Evolutionary conservation across 805 yeast genomes (phyloP), one percentile per base, ranked within the genome.

Genomic region (Yamadazyma olivae): DNA sequence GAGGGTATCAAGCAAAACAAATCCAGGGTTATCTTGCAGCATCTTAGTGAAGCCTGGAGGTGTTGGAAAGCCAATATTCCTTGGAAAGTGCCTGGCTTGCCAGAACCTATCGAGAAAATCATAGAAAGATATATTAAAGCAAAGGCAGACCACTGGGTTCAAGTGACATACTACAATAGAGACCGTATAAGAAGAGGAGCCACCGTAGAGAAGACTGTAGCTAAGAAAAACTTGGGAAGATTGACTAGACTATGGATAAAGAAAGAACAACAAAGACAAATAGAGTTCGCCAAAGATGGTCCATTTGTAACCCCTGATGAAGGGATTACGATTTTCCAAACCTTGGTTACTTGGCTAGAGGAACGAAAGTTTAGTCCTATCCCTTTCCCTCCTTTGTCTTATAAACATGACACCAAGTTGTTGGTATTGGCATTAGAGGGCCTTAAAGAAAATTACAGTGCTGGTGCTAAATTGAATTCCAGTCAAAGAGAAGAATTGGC

Each of bases 11-110:
- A 86, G 50, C 93, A 87, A 51, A 84, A 77, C 45, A 90, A 88
- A 55, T 79, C 96, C 1, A 83, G 84, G 50, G 80, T 95, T 0
- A 83, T 93, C 35, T 60, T 93, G 32, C 98, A 93, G 51, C 99
- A 93, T 59, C 69, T 93, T 39, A 85, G 95, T 54, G 99, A 93
- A 58, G 99, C 99, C 0, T 93, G 99, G 99, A 70, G 99, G 56
- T 93, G 98, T 57, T 93, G 99, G 99, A 93, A 93, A 57, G 99
- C 99, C 2, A 91, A 93, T 53, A 83, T 93, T 40, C 96, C 97
- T 0, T 93, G 98, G 98, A 81, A 87, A 48, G 98, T 93, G 12
- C 95, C 96, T 1, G 98, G 98, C 0, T 68, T 93, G 61, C 99
- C 99, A 2, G 83, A 75, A 35, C 97, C 97, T 0, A 77, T 93